Base-by-base conservation (phyloP, 192 early-diverging fungal genomes). In the Ambispora gerdemannii region DNA sequence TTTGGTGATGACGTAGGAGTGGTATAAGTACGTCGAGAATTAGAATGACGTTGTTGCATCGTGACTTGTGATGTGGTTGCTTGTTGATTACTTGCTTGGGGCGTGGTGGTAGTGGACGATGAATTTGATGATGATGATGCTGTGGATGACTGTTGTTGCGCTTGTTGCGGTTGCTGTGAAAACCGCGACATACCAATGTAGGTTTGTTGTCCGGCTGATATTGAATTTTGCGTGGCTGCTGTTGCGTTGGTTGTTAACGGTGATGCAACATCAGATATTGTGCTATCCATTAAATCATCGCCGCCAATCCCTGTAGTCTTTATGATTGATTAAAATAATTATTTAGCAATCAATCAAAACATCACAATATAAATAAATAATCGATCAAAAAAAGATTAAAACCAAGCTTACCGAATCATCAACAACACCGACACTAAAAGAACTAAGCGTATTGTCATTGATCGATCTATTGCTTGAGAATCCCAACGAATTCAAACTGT, bases 101-200 rank as follows among this genome's bases (percentile, higher is more conserved):
- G n/a, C n/a, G n/a, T n/a, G n/a, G n/a, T n/a, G n/a, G n/a, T n/a
- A n/a, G n/a, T n/a, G n/a, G n/a, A n/a, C n/a, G n/a, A n/a, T n/a
- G n/a, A n/a, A 13, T 58, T 63, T 31, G 70, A 68, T 3, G 60
- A 63, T 11, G 51, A 43, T n/a, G 38, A 61, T n/a, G 50, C 50
- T 8, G 53, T 63, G 28, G 61, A 59, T 1, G 65, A 63, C 3
- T 63, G 68, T 24, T 69, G 67, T 3, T 62, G 71, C 28, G 60
- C 58, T 30, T 56, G 72, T 27, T 64, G 64, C 49, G 66, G 69
- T 13, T 65, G 76, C 15, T 72, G 72, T 3, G 70, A 67, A 22
- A 58, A 68, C 15, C 64, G 74, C 24, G 64, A 70, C 24, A 33
- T 31, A 27, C 59, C 31, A 15, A 65, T 47, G 7, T 65, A 65